Conservation (phyloP, 345 rosid species). For the Eucalyptus cloeziana region DNA sequence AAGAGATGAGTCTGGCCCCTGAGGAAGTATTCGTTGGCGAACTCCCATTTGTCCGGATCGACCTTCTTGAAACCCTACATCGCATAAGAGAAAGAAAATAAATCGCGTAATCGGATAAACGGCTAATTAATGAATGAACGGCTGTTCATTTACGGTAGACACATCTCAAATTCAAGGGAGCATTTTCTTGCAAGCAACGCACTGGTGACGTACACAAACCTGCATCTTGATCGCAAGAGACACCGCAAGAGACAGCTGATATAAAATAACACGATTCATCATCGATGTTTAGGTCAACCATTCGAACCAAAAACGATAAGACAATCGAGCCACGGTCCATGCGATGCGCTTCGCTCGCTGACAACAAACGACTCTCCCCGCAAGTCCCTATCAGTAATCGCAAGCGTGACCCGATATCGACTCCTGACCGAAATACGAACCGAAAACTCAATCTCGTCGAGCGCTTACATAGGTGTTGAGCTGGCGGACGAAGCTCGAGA, state of each 20-base stretch:
- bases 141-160: background rate
- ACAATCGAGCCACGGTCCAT: background rate
- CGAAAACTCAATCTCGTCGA: background rate
- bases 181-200: background rate
- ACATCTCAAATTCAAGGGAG: background rate
- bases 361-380: background rate
- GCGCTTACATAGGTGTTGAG: constrained; percentile 72
- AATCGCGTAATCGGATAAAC: background rate
- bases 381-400: background rate
- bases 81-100: background rate
- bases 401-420: background rate
- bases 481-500: constrained; percentile 91
- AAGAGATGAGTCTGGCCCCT: constrained; percentile 66
- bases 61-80: constrained; percentile 76
- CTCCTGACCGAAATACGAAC: background rate
- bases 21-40: constrained; percentile 70
- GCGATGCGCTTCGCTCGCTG: background rate
- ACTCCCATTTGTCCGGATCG: constrained; percentile 93
- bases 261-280: background rate
- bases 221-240: background rate
- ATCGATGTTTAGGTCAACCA: background rate
- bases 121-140: background rate
- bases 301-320: background rate
- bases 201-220: background rate
- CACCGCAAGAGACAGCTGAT: background rate